A percentile compares a stretch with the other conserved stretches of the same genome.
These are phyloP conservation scores for Fusarium sterilihyphosum DNA, from an alignment of 2,329 filamentous ascomycete species.

Conservation along the genomic window DNA sequence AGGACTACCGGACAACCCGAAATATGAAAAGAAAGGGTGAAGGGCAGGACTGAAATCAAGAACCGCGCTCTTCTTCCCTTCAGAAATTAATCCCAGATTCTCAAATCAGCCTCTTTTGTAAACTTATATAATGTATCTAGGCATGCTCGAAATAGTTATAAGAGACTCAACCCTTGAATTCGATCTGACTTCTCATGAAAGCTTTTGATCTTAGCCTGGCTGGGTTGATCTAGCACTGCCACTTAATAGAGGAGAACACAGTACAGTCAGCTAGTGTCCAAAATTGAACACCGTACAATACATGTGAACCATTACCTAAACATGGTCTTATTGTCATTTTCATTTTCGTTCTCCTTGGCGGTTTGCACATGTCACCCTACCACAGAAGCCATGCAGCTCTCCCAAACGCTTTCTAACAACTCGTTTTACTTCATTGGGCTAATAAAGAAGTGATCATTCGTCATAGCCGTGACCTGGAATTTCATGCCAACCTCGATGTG, in stretches of 20 bases:
- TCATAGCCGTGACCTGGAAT: slow-evolving; percentile 67
- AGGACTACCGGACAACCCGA: not conserved
- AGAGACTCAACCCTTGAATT: not conserved
- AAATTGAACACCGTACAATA: not conserved
- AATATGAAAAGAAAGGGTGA: not conserved
- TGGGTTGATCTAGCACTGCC: not conserved
- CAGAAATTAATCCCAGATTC: not conserved
- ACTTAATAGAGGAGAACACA: not conserved
- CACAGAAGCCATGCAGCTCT: not conserved
- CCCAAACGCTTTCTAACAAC: not conserved
- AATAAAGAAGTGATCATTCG: slow-evolving; percentile 58
- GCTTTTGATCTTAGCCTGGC: not conserved
- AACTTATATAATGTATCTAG: not conserved
- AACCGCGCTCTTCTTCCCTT: not conserved
- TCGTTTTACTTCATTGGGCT: slow-evolving; percentile 40
- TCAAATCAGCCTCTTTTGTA: not conserved
- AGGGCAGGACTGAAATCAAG: not conserved
- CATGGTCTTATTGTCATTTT: not conserved
- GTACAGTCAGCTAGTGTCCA: not conserved
- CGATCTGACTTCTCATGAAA: not conserved
- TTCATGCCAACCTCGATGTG: slow-evolving; percentile 65
- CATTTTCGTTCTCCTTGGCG: not conserved
- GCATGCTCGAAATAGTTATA: not conserved
- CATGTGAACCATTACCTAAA: not conserved
- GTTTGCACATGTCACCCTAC: not conserved